phyloP scores from a whole-genome alignment of 1,284 basidiomycete genomes.

The Exsudoporus floridanus region DNA sequence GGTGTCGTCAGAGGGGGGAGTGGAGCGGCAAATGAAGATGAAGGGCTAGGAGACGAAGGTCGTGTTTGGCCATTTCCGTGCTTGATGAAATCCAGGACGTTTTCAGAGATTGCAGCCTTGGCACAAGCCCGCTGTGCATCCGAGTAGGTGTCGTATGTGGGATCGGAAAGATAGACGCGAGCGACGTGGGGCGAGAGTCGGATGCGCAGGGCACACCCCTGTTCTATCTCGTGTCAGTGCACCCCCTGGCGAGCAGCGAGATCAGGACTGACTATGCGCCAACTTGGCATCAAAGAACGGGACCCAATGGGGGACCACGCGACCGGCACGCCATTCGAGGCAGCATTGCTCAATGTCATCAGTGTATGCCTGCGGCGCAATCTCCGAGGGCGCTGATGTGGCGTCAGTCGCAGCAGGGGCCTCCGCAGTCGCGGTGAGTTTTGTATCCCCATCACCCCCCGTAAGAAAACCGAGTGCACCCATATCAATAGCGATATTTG shows the following conservation, averaged over 20 bases:
- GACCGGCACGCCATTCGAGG: conserved; percentile 49
- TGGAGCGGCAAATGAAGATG: background rate
- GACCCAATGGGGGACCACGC: conserved; percentile 51
- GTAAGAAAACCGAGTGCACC: conserved; percentile 58
- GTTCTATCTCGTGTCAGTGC: conserved; percentile 36
- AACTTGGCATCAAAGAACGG: conserved; percentile 46
- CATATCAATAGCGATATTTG: conserved; percentile 53
- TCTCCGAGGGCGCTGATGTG: background rate
- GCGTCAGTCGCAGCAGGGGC: background rate
- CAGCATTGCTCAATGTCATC: conserved; percentile 52
- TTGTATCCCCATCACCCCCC: conserved; percentile 34
- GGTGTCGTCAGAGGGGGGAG: conserved; percentile 13
- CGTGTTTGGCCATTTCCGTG: conserved; percentile 48
- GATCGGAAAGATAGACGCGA: conserved; percentile 50
- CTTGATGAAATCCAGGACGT: conserved; percentile 55
- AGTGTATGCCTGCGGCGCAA: conserved; percentile 22
- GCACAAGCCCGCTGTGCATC: conserved; percentile 57
- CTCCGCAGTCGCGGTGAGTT: conserved; percentile 21
- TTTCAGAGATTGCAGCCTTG: conserved; percentile 47
- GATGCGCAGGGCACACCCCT: conserved; percentile 57
- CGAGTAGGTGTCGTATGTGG: conserved; percentile 38
- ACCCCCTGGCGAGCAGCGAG: background rate
- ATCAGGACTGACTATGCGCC: conserved; percentile 42
- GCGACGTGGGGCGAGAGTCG: conserved; percentile 47
- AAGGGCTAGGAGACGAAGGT: conserved; percentile 23